Percentiles rank a stretch among this genome's conserved stretches.
Evolutionary conservation across 1,284 basidiomycete species (phyloP).

Genomic region (Amylostereum chailletii): DNA sequence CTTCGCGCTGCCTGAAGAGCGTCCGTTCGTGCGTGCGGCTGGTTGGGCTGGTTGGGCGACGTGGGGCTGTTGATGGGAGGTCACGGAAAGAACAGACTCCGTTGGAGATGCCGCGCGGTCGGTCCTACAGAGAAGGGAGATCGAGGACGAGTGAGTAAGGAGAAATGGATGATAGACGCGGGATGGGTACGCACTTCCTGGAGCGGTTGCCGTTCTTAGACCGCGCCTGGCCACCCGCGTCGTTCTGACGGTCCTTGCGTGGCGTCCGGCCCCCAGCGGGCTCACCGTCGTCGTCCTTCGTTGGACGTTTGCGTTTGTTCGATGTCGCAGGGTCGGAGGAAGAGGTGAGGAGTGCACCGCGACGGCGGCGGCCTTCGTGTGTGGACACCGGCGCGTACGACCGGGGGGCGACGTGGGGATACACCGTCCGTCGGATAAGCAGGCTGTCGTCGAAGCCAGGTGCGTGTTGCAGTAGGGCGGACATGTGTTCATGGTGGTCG

Average conservation of each 20-base stretch:
- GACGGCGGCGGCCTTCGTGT: slow-evolving; percentile 48
- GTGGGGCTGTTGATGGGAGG: slow-evolving; percentile 34
- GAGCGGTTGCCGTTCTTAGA: slow-evolving; percentile 22
- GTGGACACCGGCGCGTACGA: slow-evolving; percentile 52
- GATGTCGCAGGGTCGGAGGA: slow-evolving; percentile 16
- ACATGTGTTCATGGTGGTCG: slow-evolving; percentile 64
- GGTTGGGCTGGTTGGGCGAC: slow-evolving; percentile 13
- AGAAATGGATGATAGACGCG: not conserved
- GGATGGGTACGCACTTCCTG: slow-evolving; percentile 24
- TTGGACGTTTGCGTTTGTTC: slow-evolving; percentile 10
- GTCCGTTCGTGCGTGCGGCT: slow-evolving; percentile 15
- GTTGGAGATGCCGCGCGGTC: slow-evolving; percentile 63
- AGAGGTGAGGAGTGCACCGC: slow-evolving; percentile 27
- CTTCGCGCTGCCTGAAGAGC: slow-evolving; percentile 19
- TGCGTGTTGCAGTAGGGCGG: slow-evolving; percentile 52
- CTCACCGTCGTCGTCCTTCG: slow-evolving; percentile 12
- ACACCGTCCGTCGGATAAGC: slow-evolving; percentile 56
- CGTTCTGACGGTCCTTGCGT: slow-evolving; percentile 12
- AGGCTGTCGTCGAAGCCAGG: slow-evolving; percentile 56
- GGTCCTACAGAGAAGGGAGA: slow-evolving; percentile 23
- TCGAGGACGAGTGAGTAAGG: not conserved
- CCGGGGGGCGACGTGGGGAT: slow-evolving; percentile 62
- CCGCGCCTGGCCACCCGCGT: slow-evolving; percentile 37
- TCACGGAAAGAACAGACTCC: slow-evolving; percentile 62
- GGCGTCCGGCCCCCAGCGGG: slow-evolving; percentile 7